Base-by-base conservation (phyloP, 352 stramenopile genomes). In the Elongisporangium anandrum region DNA sequence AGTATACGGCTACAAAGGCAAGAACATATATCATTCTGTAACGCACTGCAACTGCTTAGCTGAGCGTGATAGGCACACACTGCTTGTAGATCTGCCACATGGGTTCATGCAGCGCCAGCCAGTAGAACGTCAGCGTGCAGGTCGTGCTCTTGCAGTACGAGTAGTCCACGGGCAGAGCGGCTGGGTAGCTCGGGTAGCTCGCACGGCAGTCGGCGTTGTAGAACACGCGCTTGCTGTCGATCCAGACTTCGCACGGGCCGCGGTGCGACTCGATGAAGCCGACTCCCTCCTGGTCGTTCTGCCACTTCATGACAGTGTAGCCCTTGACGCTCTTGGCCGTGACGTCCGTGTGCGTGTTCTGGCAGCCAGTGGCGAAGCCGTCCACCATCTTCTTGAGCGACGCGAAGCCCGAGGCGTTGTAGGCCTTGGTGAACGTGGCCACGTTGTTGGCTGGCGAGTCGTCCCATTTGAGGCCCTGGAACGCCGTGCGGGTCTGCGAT, bases 161-260 rank as follows among this genome's bases (percentile, higher is more conserved):
- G 38, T 68, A 81, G 52, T 67, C 51, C 3, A 81, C 56, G 2
- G 72, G 72, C 2, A 81, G 49, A 4, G 50, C 50, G 20, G 72
- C 72, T 5, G 72, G 72, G 62, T 73, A 76, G 19, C 51, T 55
- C 22, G 64, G 65, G 63, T 66, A 82, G 53, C 61, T 64, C 19
- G 52, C 60, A 20, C 66, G 61, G 34, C 78, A 88, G 61, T 88
- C 72, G 53, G 81, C 64, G 17, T 82, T 69, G 24, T 80, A 66
- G 34, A 72, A 56, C 23, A 85, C 67, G 62, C 63, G 70, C 2
- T 60, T 72, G 59, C 85, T 61, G 58, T 79, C 67, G 51, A 88
- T 79, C 73, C 73, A 88, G 53, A 77, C 64, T 59, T 88, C 75
- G 47, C 78, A 88, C 38, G 78, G 75, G 17, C 78, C 78, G 22